phyloP scores from a whole-genome alignment of 2,329 filamentous ascomycete species.

The Scolecobasidium constrictum region DNA sequence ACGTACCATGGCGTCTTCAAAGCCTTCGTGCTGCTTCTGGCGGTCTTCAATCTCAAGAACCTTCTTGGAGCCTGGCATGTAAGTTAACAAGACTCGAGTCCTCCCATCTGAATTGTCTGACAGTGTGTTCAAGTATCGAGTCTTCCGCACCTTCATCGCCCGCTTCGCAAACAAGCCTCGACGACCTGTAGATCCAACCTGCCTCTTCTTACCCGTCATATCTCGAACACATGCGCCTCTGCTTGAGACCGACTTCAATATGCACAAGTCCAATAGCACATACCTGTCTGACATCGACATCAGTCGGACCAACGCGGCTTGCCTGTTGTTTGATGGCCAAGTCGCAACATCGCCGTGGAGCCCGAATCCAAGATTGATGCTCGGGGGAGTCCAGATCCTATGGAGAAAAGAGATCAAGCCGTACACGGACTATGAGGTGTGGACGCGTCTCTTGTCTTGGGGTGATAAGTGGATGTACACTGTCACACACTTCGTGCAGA shows the following conservation, averaged over 20 bases:
- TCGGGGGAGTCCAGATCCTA: slow-evolving; percentile 35
- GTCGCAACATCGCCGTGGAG: slow-evolving; percentile 5
- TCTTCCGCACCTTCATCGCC: slow-evolving; percentile 34
- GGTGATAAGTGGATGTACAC: slow-evolving; percentile 40
- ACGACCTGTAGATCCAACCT: slow-evolving; percentile 39
- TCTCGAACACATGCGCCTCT: slow-evolving; percentile 54
- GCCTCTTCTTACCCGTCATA: slow-evolving; percentile 63
- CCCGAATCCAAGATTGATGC: slow-evolving; percentile 24
- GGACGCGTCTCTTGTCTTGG: slow-evolving; percentile 35
- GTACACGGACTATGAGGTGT: slow-evolving; percentile 34
- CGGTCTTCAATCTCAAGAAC: slow-evolving; percentile 60
- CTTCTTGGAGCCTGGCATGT: slow-evolving; percentile 68
- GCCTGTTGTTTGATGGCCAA: slow-evolving; percentile 27
- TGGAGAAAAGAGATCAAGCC: slow-evolving; percentile 37
- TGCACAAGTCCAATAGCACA: slow-evolving; percentile 73
- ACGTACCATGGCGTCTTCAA: not conserved
- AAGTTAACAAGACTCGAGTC: too few relatives aligned
- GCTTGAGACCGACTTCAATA: slow-evolving; percentile 76
- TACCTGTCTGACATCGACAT: slow-evolving; percentile 84
- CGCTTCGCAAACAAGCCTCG: slow-evolving; percentile 33
- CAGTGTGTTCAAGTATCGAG: slow-evolving; percentile 35
- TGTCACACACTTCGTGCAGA: slow-evolving; percentile 36
- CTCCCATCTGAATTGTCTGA: not conserved
- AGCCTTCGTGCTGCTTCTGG: slow-evolving; percentile 30
- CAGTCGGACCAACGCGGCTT: slow-evolving; percentile 69